Evolutionary conservation across 306 rosid species (phyloP).

Genomic region (Inga oerstediana): DNA sequence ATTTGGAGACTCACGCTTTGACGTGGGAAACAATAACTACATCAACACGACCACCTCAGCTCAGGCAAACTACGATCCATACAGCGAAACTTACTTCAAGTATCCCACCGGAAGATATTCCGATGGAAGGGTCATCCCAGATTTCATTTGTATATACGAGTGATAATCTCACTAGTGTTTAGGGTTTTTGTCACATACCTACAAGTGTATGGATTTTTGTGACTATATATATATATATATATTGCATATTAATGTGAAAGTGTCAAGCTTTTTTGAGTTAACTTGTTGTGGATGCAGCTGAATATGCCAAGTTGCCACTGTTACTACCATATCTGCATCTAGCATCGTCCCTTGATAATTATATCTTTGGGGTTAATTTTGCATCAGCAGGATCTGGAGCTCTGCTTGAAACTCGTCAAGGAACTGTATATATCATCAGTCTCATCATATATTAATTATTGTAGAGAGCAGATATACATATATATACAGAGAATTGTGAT

Average conservation of each 20-base stretch:
- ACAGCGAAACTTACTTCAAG: slow-evolving; percentile 47
- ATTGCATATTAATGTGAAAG: too few species aligned
- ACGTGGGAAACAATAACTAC: slow-evolving; percentile 57
- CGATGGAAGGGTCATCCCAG: slow-evolving; percentile 48
- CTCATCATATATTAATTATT: background rate
- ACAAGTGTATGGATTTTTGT: too few species aligned
- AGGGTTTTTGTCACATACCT: too few species aligned
- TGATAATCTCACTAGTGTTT: background rate
- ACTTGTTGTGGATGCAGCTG: slow-evolving; percentile 30
- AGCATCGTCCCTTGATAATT: background rate
- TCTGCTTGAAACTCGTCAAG: background rate
- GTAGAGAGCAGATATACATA: too few species aligned
- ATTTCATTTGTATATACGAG: slow-evolving; percentile 21
- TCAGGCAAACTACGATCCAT: slow-evolving; percentile 41
- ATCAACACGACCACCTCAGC: slow-evolving; percentile 32
- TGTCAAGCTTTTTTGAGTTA: background rate
- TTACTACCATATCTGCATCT: slow-evolving; percentile 43
- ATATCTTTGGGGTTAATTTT: slow-evolving; percentile 37
- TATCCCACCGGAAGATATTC: slow-evolving; percentile 48
- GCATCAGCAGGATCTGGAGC: slow-evolving; percentile 47
- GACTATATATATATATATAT: too few species aligned
- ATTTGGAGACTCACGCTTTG: slow-evolving; percentile 61
- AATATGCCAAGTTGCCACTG: slow-evolving; percentile 36
- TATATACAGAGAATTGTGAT: too few species aligned
- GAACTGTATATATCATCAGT: background rate